Evolutionary conservation across 2,329 filamentous ascomycete genomes (phyloP), one percentile per base, ranked within the genome.

Genomic region (Fusarium transvaalense): DNA sequence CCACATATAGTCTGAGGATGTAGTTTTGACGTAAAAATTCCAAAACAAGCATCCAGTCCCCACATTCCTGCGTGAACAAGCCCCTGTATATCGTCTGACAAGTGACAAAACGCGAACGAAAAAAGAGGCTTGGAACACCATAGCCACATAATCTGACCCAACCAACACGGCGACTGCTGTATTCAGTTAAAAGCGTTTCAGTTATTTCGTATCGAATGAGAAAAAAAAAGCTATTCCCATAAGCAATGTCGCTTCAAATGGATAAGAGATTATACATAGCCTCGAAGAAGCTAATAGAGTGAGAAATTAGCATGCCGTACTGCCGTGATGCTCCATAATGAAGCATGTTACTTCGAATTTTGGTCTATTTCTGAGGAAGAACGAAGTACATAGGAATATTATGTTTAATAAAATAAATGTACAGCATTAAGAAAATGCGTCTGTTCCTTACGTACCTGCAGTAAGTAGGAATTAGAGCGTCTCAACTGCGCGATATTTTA

Each of bases 171-270:
- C 25, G 25, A 45, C 17, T 45, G 4, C 41, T 45, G 8, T 6
- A 45, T 45, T 9, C 12, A 13, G 41, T 14, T 1, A 25, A 2
- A 25, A 42, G 2, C 3, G 9, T 5, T 23, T 10, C 12, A 21
- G 4, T 1, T 2, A 23, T 6, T 8, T 23, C 19, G 38, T 39
- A 15, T 39, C 2, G 5, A 5, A 10, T 23, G 14, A 9, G 19
- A 6, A 9, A 10, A 27, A 42, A 6, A 6, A 10, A n/a, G 2
- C n/a, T 12, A n/a, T 10, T 17, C 3, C 27, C 10, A 27, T 12
- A n/a, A 1, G 3, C 10, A 6, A n/a, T 6, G 10, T 25, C 2
- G 6, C 9, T 15, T 8, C 6, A 2, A n/a, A 13, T 2, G 23
- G 23, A 6, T 12, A 25, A 25, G 9, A 15, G 12, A 21, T n/a